Evolutionary conservation across 2,329 filamentous ascomycete genomes (phyloP).

Genomic region (Penicillium janthinellum): DNA sequence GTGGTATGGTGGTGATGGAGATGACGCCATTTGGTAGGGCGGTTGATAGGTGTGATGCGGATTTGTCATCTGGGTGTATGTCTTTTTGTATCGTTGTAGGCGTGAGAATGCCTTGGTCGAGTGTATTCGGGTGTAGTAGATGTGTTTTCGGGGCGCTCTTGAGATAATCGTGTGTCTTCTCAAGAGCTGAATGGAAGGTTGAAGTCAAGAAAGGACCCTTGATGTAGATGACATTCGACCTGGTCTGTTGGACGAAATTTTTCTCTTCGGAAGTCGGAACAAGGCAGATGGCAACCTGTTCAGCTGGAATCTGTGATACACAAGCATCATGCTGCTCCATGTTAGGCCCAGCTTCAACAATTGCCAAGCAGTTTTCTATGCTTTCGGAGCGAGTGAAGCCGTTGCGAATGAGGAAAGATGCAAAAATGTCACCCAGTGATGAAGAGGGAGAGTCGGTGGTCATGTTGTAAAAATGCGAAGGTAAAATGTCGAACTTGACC

Average conservation of each 20-base stretch:
- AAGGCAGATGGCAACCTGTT: slow-evolving; percentile 11
- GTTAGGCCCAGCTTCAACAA: slow-evolving; percentile 3
- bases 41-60: not conserved
- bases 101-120: not conserved
- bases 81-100: not conserved
- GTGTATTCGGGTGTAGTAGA: not conserved
- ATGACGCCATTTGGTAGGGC: not conserved
- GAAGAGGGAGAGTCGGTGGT: not conserved
- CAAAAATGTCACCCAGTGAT: not conserved
- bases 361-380: slow-evolving; percentile 5
- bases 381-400: not conserved
- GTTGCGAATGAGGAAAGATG: not conserved
- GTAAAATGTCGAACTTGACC: not conserved
- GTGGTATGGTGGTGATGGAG: not conserved
- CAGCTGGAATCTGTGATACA: not conserved
- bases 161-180: not conserved
- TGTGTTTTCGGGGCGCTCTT: not conserved
- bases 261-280: not conserved
- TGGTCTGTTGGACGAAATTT: not conserved
- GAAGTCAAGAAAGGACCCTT: slow-evolving; percentile 5
- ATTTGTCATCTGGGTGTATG: not conserved
- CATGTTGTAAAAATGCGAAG: not conserved
- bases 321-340: slow-evolving; percentile 3
- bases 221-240: slow-evolving; percentile 7
- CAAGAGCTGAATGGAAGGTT: not conserved